A percentile compares a stretch with the other conserved stretches of the same genome.
Evolutionary conservation across 2,329 filamentous ascomycete genomes (phyloP).

Genomic region (Xylariaceae sp.): DNA sequence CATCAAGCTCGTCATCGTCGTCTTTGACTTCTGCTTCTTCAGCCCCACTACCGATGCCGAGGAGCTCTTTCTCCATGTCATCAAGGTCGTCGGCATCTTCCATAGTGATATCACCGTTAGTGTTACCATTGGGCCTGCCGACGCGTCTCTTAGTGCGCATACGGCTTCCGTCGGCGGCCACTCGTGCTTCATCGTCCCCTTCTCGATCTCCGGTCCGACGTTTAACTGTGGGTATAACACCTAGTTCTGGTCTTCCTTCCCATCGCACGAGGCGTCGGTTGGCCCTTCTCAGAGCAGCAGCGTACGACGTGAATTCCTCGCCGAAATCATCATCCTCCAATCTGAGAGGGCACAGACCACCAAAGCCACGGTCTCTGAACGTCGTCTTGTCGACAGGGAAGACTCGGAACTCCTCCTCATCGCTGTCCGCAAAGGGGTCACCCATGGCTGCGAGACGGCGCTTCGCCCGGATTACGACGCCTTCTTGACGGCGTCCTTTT

Average conservation of each 20-base stretch:
- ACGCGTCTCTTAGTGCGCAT: constrained; percentile 27
- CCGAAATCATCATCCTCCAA: constrained; percentile 70
- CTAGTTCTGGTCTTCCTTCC: constrained; percentile 46
- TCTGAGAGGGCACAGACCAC: constrained; percentile 59
- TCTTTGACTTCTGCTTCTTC: constrained; percentile 29
- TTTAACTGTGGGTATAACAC: constrained; percentile 46
- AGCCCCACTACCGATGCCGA: constrained; percentile 41
- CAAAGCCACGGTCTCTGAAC: constrained; percentile 55
- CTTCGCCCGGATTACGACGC: constrained; percentile 63
- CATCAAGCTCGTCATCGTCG: constrained; percentile 28
- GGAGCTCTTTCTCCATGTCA: constrained; percentile 49
- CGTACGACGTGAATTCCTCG: constrained; percentile 65
- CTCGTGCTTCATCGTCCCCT: constrained; percentile 12
- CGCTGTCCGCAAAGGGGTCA: constrained; percentile 59
- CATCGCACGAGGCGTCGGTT: constrained; percentile 66
- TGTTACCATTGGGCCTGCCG: constrained; percentile 24
- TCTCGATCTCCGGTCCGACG: constrained; percentile 20
- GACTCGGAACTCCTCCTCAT: constrained; percentile 47
- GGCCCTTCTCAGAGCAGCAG: constrained; percentile 60
- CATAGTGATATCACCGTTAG: constrained; percentile 40
- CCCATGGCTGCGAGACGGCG: constrained; percentile 54
- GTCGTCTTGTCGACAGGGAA: constrained; percentile 26
- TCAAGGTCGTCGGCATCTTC: constrained; percentile 48
- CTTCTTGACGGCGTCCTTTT: constrained; percentile 58
- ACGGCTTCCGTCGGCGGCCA: constrained; percentile 22